phyloP scores from a whole-genome alignment of 2,329 filamentous ascomycete genomes.

The Pezizomycotina sp. region DNA sequence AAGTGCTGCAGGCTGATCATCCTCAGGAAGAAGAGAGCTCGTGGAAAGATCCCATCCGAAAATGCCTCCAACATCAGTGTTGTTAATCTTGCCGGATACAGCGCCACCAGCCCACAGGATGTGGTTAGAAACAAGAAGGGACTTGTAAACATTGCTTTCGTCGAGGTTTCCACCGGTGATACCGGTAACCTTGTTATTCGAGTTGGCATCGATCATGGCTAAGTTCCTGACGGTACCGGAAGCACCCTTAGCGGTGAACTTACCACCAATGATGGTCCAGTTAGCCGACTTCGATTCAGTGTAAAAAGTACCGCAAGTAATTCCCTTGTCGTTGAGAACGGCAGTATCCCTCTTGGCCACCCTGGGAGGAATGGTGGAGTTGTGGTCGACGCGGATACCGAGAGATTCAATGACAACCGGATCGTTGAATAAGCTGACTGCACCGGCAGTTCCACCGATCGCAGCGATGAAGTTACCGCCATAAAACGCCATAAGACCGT shows the following conservation, averaged over 20 bases:
- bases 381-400: constrained; percentile 37
- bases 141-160: constrained; percentile 53
- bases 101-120: constrained; percentile 69
- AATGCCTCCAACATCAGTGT: constrained; percentile 51
- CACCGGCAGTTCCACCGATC: constrained; percentile 54
- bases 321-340: constrained; percentile 40
- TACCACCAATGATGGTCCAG: constrained; percentile 73
- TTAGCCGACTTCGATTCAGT: constrained; percentile 47
- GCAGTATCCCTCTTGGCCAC: constrained; percentile 33
- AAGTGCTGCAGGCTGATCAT: constrained; percentile 58
- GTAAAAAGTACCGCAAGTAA: constrained; percentile 68
- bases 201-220: constrained; percentile 61
- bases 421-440: constrained; percentile 41
- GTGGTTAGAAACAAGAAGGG: constrained; percentile 50
- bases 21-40: constrained; percentile 43
- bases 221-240: constrained; percentile 64
- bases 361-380: constrained; percentile 20
- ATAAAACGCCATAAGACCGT: too few species aligned
- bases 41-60: constrained; percentile 60
- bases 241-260: constrained; percentile 55
- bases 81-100: constrained; percentile 53
- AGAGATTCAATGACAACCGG: constrained; percentile 33
- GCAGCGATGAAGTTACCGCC: constrained; percentile 70
- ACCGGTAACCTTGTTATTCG: constrained; percentile 50
- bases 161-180: constrained; percentile 48